Evolutionary conservation across 805 yeast genomes (phyloP), one percentile per base, ranked within the genome.

Genomic region (Suhomyces pyralidae): DNA sequence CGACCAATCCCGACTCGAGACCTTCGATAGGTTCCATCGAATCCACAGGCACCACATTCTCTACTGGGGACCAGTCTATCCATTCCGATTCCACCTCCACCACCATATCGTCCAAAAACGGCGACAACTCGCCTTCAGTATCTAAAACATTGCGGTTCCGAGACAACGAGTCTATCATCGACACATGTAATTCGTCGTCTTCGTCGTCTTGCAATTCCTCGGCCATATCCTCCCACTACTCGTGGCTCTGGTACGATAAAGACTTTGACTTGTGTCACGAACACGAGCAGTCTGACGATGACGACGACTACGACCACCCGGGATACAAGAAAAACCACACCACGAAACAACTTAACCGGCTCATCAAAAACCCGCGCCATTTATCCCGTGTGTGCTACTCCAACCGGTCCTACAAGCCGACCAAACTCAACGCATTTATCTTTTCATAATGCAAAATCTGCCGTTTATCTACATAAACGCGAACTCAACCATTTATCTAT

Each of bases 181-280:
- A 51, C 32, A 40, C 17, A 32, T 25, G 8, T 30, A 2, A 28
- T 45, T 5, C 42, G 24, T 38, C 42, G 42, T 38, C 42, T 17
- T 15, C 22, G n/a, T 38, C 42, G 22, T 38, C 55, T 50, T 15
- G n/a, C 38, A 26, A 19, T n/a, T 22, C 40, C 50, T 7, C 40
- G 40, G 17, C 36, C 17, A 6, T 32, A 14, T 32, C 17, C 5
- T 32, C 36, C 28, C 61, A 60, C 45, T 60, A 51, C 50, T 59
- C 68, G 14, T 70, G 75, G 75, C 53, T 70, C 6, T 64, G 68
- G 66, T 69, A 64, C 54, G 74, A 69, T 15, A 59, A 58, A 44
- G 75, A 70, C 51, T 59, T 56, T 38, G 62, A 63, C 30, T 55
- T 63, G 40, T 49, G 58, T 24, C 52, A 60, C 40, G 63, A 59